Conservation (phyloP, 768 basidiomycete genomes). For the Tephrocybe rancida region DNA sequence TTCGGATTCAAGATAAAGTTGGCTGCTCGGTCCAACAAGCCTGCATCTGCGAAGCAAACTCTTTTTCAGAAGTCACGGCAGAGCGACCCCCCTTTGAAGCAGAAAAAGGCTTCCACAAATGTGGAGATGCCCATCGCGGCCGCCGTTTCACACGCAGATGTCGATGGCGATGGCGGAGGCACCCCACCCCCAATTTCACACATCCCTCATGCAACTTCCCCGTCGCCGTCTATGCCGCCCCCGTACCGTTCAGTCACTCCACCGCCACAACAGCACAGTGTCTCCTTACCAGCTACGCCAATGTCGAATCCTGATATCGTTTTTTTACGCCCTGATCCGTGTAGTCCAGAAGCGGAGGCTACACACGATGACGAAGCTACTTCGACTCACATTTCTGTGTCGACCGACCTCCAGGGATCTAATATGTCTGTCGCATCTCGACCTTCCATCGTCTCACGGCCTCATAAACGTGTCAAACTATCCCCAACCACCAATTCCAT, state of each 20-base stretch:
- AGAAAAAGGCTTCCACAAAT: background rate
- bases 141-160: too few relatives aligned
- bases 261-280: background rate
- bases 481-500: conserved; percentile 8
- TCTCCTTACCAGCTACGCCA: conserved; percentile 18
- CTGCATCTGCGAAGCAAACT: conserved; percentile 22
- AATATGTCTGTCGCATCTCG: conserved; percentile 1
- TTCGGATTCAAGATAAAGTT: conserved; percentile 40
- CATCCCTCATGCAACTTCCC: background rate
- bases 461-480: conserved; percentile 18
- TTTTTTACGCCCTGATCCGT: conserved; percentile 8
- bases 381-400: conserved; percentile 1
- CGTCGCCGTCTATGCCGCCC: background rate
- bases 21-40: conserved; percentile 21
- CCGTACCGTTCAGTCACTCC: background rate
- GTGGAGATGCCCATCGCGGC: background rate
- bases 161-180: too few relatives aligned
- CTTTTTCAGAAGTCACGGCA: conserved; percentile 26
- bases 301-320: conserved; percentile 33
- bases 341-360: conserved; percentile 13
- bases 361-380: background rate
- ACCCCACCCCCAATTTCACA: background rate
- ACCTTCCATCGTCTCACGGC: conserved; percentile 2
- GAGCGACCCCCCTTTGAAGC: conserved; percentile 20
- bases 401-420: conserved; percentile 7